phyloP scores from a whole-genome alignment of 2,329 filamentous ascomycete species.

The Apiospora malaysiana region DNA sequence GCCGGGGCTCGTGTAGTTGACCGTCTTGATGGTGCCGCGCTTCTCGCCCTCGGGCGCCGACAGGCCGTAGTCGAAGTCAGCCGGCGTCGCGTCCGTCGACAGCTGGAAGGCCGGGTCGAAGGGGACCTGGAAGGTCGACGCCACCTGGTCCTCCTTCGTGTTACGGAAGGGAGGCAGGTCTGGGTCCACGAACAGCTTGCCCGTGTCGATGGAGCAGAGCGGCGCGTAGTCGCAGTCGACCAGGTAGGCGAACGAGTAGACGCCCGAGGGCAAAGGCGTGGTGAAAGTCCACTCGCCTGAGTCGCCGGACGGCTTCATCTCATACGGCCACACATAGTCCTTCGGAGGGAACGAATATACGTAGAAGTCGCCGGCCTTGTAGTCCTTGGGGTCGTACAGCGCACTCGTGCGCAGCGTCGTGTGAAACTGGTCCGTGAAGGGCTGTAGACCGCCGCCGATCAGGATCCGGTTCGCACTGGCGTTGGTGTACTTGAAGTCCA shows the following conservation, averaged over 20 bases:
- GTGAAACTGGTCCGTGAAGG: constrained; percentile 38
- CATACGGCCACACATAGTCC: constrained; percentile 35
- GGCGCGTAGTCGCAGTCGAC: constrained; percentile 35
- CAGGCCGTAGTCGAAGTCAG: constrained; percentile 35
- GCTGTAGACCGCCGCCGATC: constrained; percentile 35
- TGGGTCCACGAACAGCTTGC: constrained; percentile 38
- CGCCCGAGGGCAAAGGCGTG: constrained; percentile 36
- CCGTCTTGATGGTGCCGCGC: constrained; percentile 34
- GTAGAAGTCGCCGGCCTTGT: constrained; percentile 37
- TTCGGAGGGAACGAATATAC: constrained; percentile 28
- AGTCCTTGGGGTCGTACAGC: constrained; percentile 36
- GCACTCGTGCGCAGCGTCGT: constrained; percentile 31
- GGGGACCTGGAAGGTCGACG: constrained; percentile 38
- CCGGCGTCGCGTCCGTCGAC: constrained; percentile 11
- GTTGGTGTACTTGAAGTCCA: constrained; percentile 23
- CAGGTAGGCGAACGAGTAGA: constrained; percentile 34
- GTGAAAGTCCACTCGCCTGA: constrained; percentile 36
- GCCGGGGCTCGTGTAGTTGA: constrained; percentile 39
- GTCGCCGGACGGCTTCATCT: constrained; percentile 31
- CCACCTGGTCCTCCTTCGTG: constrained; percentile 35
- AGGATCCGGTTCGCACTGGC: constrained; percentile 16
- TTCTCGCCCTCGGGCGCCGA: constrained; percentile 27
- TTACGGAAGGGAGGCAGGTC: constrained; percentile 37
- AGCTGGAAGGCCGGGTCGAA: constrained; percentile 35
- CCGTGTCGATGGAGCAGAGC: constrained; percentile 36